phyloP scores from a whole-genome alignment of 257 asterid species.

The Agastache rugosa region DNA sequence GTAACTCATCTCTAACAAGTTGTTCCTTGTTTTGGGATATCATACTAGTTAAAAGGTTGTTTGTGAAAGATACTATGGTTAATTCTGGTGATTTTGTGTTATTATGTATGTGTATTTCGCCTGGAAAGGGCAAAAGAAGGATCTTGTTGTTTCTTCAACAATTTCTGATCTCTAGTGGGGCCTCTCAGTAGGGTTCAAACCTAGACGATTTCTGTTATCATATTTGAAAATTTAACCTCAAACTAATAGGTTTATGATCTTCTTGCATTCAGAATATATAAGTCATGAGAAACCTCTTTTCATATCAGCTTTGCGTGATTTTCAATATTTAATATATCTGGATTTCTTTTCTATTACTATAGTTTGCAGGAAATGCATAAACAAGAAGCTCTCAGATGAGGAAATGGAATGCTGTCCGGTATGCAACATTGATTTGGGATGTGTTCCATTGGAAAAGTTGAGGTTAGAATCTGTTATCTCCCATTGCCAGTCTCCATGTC shows the following conservation, averaged over 20 bases:
- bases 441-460: constrained; percentile 86
- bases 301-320: not conserved
- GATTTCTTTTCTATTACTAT: constrained; percentile 33
- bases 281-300: not conserved
- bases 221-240: constrained; percentile 13
- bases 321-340: constrained; percentile 22
- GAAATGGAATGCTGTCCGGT: constrained; percentile 90
- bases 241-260: constrained; percentile 20
- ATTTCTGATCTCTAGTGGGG: too few relatives aligned
- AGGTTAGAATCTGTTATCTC: constrained; percentile 57
- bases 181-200: too few relatives aligned
- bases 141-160: too few relatives aligned
- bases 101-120: constrained; percentile 1
- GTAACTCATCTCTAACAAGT: constrained; percentile 12
- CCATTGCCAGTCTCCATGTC: constrained; percentile 20
- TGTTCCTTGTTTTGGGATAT: constrained; percentile 18
- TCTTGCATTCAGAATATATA: not conserved
- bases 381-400: constrained; percentile 82
- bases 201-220: constrained; percentile 5
- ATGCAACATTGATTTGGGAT: constrained; percentile 87
- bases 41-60: constrained; percentile 19
- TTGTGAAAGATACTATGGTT: constrained; percentile 9
- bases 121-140: too few relatives aligned
- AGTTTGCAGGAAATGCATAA: constrained; percentile 96
- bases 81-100: constrained; percentile 8